Evolutionary conservation across 2,329 filamentous ascomycete species (phyloP), one percentile per base, ranked within the genome.

Genomic region (Phialemoniopsis sp.): DNA sequence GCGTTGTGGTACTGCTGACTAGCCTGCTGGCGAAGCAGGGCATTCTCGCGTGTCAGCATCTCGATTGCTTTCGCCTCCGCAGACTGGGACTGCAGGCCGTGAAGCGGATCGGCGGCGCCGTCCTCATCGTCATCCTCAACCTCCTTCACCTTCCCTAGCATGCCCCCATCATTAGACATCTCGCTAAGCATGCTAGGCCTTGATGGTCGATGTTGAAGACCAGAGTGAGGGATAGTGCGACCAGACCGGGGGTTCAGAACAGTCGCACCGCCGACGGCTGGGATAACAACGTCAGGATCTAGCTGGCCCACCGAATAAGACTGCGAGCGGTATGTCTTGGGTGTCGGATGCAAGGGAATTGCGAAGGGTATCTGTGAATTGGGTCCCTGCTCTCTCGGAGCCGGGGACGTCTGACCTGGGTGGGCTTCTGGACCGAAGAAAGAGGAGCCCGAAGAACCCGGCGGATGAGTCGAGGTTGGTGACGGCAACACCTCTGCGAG

Each of bases 231-330:
- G n/a, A 69, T 50, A 29, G 68, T 54, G 36, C 76, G 71, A 36
- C 71, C 63, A 26, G 21, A 26, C 35, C 78, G 70, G n/a, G 72
- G 67, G 12, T 68, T 59, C 32, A 78, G 58, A 16, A 73, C 63
- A 4, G 74, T 62, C 4, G 75, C 66, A 4, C 72, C 59, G 40
- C 61, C 66, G 58, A 73, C 63, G 3, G 62, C 53, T 18, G 67
- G 50, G 4, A 64, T 52, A 4, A 54, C 13, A 63, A 53, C 2
- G 42, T 91, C 87, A 1, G 82, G 76, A 38, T 95, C 89, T 44
- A 89, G 71, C 58, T 96, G 90, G 5, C 90, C 90, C 35, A 95
- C 91, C 0, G 91, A 97, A 62, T 97, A 97, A 5, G 93, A 97
- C 61, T 96, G 89, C 6, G 93, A 98, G 32, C 93, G 83, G 53